These are phyloP conservation scores for Diaporthe vexans DNA, from an alignment of 2,329 filamentous ascomycete species.

Conservation along the genomic window DNA sequence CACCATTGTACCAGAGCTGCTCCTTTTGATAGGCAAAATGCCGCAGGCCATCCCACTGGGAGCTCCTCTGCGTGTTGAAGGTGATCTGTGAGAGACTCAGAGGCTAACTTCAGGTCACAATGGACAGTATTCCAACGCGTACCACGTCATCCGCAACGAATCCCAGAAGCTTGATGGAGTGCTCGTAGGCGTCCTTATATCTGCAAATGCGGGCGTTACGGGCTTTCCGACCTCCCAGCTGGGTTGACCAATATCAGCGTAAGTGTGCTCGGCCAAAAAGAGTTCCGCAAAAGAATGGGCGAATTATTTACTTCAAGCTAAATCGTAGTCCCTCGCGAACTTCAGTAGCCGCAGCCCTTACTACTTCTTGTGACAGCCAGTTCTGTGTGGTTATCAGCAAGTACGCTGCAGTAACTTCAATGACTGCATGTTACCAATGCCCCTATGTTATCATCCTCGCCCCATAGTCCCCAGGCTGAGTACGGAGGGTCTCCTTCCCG, in stretches of 20 bases:
- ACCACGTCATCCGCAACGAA: neutral
- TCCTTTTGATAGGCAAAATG: slow-evolving; percentile 50
- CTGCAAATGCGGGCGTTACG: slow-evolving; percentile 1
- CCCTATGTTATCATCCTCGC: slow-evolving; percentile 36
- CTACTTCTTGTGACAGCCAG: slow-evolving; percentile 43
- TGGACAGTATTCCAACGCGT: neutral
- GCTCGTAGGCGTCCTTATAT: slow-evolving; percentile 11
- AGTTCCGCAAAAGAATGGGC: neutral
- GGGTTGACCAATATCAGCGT: neutral
- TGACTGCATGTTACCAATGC: slow-evolving; percentile 30
- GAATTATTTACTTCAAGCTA: slow-evolving; percentile 39
- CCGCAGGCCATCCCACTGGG: slow-evolving; percentile 65
- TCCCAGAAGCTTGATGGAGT: slow-evolving; percentile 4
- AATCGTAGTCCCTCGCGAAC: slow-evolving; percentile 38
- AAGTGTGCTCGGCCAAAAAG: neutral
- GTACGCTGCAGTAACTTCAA: too few species aligned
- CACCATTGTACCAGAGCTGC: slow-evolving; percentile 24
- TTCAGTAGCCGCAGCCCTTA: slow-evolving; percentile 38
- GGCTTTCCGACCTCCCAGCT: slow-evolving; percentile 30
- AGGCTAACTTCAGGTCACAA: slow-evolving; percentile 57
- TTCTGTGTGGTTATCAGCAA: slow-evolving; percentile 33
- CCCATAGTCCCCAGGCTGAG: slow-evolving; percentile 36
- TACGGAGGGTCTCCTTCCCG: slow-evolving; percentile 8
- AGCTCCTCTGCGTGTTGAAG: slow-evolving; percentile 62
- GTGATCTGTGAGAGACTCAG: slow-evolving; percentile 42